Base-by-base conservation (phyloP, 1,284 basidiomycete genomes). In the Chalciporus sp. region DNA sequence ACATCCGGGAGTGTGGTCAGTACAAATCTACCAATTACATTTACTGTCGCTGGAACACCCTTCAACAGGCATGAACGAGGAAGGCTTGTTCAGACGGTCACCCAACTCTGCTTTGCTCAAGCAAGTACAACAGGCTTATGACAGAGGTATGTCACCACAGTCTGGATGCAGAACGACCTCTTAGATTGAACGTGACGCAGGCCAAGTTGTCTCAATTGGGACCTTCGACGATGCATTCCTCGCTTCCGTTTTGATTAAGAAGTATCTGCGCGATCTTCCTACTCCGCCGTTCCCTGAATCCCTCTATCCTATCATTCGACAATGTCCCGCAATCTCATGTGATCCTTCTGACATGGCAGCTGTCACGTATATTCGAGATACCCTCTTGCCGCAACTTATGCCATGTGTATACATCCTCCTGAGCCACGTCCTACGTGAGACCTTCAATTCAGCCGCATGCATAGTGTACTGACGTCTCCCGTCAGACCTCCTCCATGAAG, bases 211-310 rank as follows among this genome's bases (percentile, higher is more conserved):
- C 12, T 88, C 86, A 2, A 72, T 94, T 35, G 75, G 82, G 14
- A 85, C 78, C 5, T 93, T 90, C 65, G 78, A 78, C 1, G 92
- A 94, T 63, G 84, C 89, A 3, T 81, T 92, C 70, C 78, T 94
- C 1, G 88, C 91, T 2, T 90, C 92, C 2, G 92, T 93, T 2
- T 76, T 94, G 16, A 74, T 94, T 56, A 94, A 94, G 75, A 91
- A 92, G 65, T 94, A 88, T 64, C 72, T 94, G 17, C 81, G 90
- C 28, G 88, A 92, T 66, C 75, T 94, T 2, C 90, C 89, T 1
- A 77, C 83, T 42, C 88, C 92, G 3, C 71, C 92, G 16, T 90
- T 94, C 60, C 80, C 86, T 0, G 86, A 89, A 64, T 68, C 65
- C 10, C 66, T 86, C 17, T 94, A 94, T 65, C 74, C 82, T 3